A percentile compares a stretch with the other conserved stretches of the same genome.
Evolutionary conservation across 352 stramenopile genomes (phyloP).

Genomic region (Phytophthora europaea): DNA sequence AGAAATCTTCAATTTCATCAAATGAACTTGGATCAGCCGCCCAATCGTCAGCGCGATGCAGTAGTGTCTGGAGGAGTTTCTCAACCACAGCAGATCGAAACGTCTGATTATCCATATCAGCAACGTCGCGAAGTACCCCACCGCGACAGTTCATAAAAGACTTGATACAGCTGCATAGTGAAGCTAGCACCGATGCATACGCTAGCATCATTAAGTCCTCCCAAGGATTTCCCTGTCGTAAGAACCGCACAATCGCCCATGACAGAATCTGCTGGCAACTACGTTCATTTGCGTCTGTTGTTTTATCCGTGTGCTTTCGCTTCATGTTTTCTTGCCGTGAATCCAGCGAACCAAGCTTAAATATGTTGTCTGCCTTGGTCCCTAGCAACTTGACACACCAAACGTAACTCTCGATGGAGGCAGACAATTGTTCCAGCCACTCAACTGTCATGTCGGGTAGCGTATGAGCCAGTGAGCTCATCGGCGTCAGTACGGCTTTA

Average conservation of each 20-base stretch:
- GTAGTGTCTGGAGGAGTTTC: conserved; percentile 33
- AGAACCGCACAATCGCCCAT: conserved; percentile 50
- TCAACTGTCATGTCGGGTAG: conserved; percentile 38
- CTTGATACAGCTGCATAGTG: conserved; percentile 39
- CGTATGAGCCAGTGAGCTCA: conserved; percentile 49
- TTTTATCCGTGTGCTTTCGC: conserved; percentile 39
- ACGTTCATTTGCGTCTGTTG: not conserved
- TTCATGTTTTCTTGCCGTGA: conserved; percentile 31
- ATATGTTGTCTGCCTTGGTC: conserved; percentile 32
- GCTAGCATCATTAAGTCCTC: conserved; percentile 11
- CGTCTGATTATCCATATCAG: conserved; percentile 25
- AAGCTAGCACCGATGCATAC: conserved; percentile 41
- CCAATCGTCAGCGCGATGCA: conserved; percentile 26
- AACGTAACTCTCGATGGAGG: conserved; percentile 63
- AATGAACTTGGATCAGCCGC: conserved; percentile 17
- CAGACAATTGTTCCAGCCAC: conserved; percentile 76
- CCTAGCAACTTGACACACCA: conserved; percentile 68
- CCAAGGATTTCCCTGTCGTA: conserved; percentile 42
- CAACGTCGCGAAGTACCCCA: conserved; percentile 26
- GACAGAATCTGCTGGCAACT: conserved; percentile 40
- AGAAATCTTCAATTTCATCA: conserved; percentile 43
- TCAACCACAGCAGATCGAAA: conserved; percentile 32
- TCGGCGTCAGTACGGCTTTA: conserved; percentile 50
- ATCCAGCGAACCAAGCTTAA: conserved; percentile 8
- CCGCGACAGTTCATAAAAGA: conserved; percentile 20